Percentiles rank a stretch among this genome's conserved stretches.
phyloP scores from a whole-genome alignment of 139 green algal genomes.

The Picochlorum sp. region DNA sequence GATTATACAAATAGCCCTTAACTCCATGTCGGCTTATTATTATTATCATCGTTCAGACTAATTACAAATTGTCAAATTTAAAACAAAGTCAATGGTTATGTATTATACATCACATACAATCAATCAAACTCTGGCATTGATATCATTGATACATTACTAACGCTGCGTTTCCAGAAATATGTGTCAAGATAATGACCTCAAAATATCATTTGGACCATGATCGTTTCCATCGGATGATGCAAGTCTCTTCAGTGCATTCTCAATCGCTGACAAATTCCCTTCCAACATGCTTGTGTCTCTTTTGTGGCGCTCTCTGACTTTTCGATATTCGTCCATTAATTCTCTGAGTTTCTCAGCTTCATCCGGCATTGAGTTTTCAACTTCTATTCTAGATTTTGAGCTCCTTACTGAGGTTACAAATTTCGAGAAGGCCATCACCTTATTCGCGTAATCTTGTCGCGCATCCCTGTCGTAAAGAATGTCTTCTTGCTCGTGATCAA shows the following conservation, averaged over 20 bases:
- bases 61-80: too few relatives aligned
- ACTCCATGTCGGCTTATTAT: too few relatives aligned
- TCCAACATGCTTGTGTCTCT: not conserved
- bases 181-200: too few relatives aligned
- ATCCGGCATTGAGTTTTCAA: not conserved
- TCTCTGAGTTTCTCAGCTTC: not conserved
- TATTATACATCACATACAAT: too few relatives aligned
- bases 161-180: too few relatives aligned
- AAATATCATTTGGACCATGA: too few relatives aligned
- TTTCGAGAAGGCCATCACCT: slow-evolving; percentile 8
- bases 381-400: not conserved
- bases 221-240: not conserved
- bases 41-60: too few relatives aligned
- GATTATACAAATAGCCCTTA: slow-evolving; percentile 13
- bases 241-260: not conserved
- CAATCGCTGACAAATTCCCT: not conserved
- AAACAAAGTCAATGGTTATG: too few relatives aligned
- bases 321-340: not conserved
- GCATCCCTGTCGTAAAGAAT: slow-evolving; percentile 1
- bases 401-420: not conserved
- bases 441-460: slow-evolving; percentile 10
- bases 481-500: slow-evolving; percentile 13
- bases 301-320: not conserved
- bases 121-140: too few relatives aligned
- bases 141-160: too few relatives aligned